Evolutionary conservation across 371 early-diverging fungal genomes (phyloP), one percentile per base, ranked within the genome.

Genomic region (Mucor racemosus): DNA sequence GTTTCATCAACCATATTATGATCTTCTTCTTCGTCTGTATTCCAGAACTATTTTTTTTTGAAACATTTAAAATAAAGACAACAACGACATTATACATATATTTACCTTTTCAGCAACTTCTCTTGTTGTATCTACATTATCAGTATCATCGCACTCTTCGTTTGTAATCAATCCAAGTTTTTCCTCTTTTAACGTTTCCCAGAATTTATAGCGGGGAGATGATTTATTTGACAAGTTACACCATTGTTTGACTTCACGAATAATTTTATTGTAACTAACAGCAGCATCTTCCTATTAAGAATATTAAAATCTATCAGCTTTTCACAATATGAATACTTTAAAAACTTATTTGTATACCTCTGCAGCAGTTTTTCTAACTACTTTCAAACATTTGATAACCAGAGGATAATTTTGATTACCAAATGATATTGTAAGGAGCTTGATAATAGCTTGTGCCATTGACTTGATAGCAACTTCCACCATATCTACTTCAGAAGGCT

Each of bases 381-480:
- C 80, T 56, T 71, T 66, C 10, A 92, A 66, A 65, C 88, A 88
- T 1, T 80, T 72, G 15, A 84, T 55, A 0, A 86, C 88, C 60
- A 84, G 84, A 8, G 68, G 73, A 57, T 84, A 88, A 39, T 82
- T 67, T 58, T 79, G 79, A 39, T 81, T 74, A n/a, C 84, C 86
- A 72, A 89, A 86, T 4, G 90, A 88, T 0, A 72, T 68, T 7
- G 81, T 56, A 5, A 89, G 76, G 17, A 88, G 66, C 15, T 76
- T 63, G 0, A 73, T 35, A n/a, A 89, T 82, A 58, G 84, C 75
- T 3, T 65, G 67, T 21, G 76, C 53, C 88, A 92, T 86, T 71
- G 87, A 84, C 33, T 76, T 71, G 31, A 89, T 84, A 6, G 90
- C 90, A 73, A 63, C 42, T n/a, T 84, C 87, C 31, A 65, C 67